Conservation (phyloP, 2,329 filamentous ascomycete genomes). For the Fusarium cyanostomum region DNA sequence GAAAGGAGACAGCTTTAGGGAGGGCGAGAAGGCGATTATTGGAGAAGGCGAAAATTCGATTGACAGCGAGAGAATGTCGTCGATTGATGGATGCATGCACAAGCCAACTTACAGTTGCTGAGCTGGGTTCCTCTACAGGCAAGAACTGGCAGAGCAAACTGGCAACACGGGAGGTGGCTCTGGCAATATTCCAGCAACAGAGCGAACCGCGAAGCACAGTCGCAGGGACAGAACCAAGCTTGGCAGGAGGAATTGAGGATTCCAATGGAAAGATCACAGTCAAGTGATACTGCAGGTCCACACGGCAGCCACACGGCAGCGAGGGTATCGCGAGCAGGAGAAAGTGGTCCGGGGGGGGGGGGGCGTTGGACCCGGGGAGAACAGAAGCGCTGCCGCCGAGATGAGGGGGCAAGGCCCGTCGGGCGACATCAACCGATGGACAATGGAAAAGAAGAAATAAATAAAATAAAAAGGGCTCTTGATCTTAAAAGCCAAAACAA, state of each 20-base stretch:
- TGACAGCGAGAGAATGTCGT: background rate
- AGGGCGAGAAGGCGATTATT: background rate
- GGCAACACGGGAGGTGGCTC: slow-evolving; percentile 38
- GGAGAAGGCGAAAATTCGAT: background rate
- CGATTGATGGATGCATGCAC: background rate
- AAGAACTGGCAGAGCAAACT: slow-evolving; percentile 19
- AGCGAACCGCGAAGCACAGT: slow-evolving; percentile 38
- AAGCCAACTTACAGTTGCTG: slow-evolving; percentile 34
- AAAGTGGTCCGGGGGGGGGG: slow-evolving; percentile 13
- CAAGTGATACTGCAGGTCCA: slow-evolving; percentile 30
- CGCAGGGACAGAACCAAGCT: slow-evolving; percentile 21
- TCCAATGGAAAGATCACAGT: slow-evolving; percentile 24
- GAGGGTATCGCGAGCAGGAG: slow-evolving; percentile 7
- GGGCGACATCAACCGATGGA: slow-evolving; percentile 11
- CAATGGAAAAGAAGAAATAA: slow-evolving; percentile 16
- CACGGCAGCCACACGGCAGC: slow-evolving; percentile 6
- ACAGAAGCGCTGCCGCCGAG: slow-evolving; percentile 15
- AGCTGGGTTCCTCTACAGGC: slow-evolving; percentile 19
- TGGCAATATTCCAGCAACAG: slow-evolving; percentile 55
- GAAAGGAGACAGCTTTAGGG: background rate
- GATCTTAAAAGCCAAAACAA: slow-evolving; percentile 36
- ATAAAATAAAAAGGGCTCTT: slow-evolving; percentile 30
- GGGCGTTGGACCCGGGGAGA: slow-evolving; percentile 13
- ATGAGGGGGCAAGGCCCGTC: slow-evolving; percentile 21
- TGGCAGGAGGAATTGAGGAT: slow-evolving; percentile 26